phyloP scores from a whole-genome alignment of 495 filamentous ascomycete genomes.

The Haplographium delicatum region DNA sequence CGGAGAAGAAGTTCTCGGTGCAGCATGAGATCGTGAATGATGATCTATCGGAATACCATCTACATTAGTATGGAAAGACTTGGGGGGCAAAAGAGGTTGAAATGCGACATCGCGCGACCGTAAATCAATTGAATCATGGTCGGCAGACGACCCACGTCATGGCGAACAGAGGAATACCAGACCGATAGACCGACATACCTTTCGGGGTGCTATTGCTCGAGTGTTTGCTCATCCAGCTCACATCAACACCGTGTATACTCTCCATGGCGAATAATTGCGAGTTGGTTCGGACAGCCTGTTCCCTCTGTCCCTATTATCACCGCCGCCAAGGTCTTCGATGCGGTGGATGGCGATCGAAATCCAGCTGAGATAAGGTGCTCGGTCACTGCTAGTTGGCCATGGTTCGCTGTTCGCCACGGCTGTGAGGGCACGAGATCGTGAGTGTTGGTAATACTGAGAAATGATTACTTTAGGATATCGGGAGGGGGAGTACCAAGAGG shows the following conservation, averaged over 20 bases:
- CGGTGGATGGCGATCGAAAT: background rate
- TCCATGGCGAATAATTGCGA: too few species aligned
- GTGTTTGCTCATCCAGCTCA: slow-evolving; percentile 53
- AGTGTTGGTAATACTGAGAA: background rate
- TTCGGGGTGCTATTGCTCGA: slow-evolving; percentile 18
- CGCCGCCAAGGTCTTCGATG: background rate
- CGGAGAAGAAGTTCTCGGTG: background rate
- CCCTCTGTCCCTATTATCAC: too few species aligned
- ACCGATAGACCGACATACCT: slow-evolving; percentile 13
- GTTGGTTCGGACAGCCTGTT: too few species aligned
- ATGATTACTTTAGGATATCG: too few species aligned
- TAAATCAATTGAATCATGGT: too few species aligned
- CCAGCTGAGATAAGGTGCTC: background rate
- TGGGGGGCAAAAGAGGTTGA: too few species aligned
- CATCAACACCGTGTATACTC: slow-evolving; percentile 58
- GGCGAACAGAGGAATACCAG: too few species aligned
- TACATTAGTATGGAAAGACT: slow-evolving; percentile 1
- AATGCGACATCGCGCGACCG: too few species aligned
- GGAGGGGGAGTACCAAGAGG: too few species aligned
- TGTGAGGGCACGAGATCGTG: background rate
- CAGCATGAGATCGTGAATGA: slow-evolving; percentile 2
- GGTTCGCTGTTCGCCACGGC: background rate
- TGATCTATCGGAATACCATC: slow-evolving; percentile 8
- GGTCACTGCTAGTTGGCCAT: background rate
- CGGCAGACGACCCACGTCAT: too few species aligned